Evolutionary conservation across 2,329 filamentous ascomycete species (phyloP), one percentile per base, ranked within the genome.

Genomic region (Geosmithia flava): DNA sequence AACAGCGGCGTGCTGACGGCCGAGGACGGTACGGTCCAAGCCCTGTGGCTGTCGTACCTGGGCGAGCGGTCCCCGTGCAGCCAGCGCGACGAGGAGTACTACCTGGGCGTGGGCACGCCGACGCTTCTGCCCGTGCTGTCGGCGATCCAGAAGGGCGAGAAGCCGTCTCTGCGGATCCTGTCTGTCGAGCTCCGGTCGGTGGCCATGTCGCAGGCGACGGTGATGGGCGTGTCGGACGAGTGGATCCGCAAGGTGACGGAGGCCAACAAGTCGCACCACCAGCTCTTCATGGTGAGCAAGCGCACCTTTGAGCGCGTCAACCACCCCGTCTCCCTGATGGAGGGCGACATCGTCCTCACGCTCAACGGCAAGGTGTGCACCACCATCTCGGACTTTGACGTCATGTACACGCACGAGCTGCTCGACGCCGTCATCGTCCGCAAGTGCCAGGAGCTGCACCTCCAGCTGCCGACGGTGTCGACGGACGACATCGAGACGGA

Each of bases 281-380:
- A 98, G 67, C 78, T 98, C 39, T 98, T 98, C 71, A 96, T 98
- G 86, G 88, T 98, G 29, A 85, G 88, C 58, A 98, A 98, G 69
- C 83, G 95, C 44, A 81, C 78, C 0, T 83, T 83, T 56, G 80
- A 82, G 64, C 72, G 77, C 15, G 67, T 63, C 20, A 62, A 68
- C 45, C 65, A 65, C 42, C 63, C 69, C 2, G 66, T 68, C 1
- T 78, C 82, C 16, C 75, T 98, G 16, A 74, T 87, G 29, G 94
- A 98, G 68, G 89, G 90, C 46, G 93, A 98, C 61, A 84, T 98
- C 47, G 81, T 98, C 50, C 76, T 98, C 51, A 94, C 87, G 0
- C 71, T 98, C 44, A 96, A 97, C 63, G 87, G 78, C 56, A 87
- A 91, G 60, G 81, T 97, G 53, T 91, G 97, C 65, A 98, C 94